phyloP scores from a whole-genome alignment of 2,329 filamentous ascomycete genomes.

The Claviceps citrina region DNA sequence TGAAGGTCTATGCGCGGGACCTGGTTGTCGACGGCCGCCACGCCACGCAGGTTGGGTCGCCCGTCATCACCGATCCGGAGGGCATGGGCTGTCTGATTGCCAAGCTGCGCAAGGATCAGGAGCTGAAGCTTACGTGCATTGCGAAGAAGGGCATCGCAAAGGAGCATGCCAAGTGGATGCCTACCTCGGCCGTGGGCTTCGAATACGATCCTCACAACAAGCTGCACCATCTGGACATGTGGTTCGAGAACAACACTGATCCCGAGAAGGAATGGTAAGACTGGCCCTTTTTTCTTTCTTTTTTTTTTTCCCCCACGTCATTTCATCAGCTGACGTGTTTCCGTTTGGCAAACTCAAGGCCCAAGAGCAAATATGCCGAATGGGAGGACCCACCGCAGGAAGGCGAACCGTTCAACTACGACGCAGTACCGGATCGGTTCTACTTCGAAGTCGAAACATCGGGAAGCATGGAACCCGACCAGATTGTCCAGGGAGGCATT shows the following conservation, averaged over 20 bases:
- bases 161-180: conserved; percentile 97
- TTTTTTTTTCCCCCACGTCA: no score
- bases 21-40: conserved; percentile 56
- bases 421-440: conserved; percentile 70
- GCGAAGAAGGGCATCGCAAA: conserved; percentile 98
- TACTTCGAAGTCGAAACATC: conserved; percentile 89
- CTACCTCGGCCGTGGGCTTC: conserved; percentile 81
- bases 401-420: conserved; percentile 79
- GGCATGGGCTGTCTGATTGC: conserved; percentile 72
- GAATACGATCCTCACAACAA: conserved; percentile 98
- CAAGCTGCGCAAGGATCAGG: conserved; percentile 80
- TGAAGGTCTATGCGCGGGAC: conserved; percentile 89
- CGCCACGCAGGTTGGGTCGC: conserved; percentile 63
- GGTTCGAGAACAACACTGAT: conserved; percentile 70
- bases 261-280: conserved; percentile 68
- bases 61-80: conserved; percentile 71
- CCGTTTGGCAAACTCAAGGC: conserved; percentile 33
- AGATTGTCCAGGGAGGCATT: conserved; percentile 79
- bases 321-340: neutral
- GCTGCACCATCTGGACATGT: conserved; percentile 77
- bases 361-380: conserved; percentile 62
- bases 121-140: conserved; percentile 77
- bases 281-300: neutral
- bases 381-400: conserved; percentile 69
- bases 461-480: conserved; percentile 76